Evolutionary conservation across 2,329 filamentous ascomycete species (phyloP).

Genomic region (Dendryphion nanum): DNA sequence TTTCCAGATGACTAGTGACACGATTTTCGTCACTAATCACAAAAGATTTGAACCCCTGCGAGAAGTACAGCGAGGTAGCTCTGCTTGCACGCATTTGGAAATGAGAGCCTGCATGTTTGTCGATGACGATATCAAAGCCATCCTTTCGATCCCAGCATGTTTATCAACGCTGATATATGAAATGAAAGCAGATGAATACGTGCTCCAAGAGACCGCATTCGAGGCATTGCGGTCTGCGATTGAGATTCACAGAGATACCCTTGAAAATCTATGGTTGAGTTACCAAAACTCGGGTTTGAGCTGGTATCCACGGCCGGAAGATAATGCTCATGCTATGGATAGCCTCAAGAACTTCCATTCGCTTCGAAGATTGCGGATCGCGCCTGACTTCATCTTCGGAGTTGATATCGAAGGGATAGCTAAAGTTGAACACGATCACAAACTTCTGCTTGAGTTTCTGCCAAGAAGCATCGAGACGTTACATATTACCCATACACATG

Average conservation of each 20-base stretch:
- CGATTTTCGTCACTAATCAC: too few relatives aligned
- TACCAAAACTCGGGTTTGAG: not conserved
- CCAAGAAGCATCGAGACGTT: not conserved
- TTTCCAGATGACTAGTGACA: not conserved
- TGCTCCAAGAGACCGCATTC: not conserved
- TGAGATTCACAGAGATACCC: slow-evolving; percentile 1
- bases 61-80: not conserved
- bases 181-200: not conserved
- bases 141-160: not conserved
- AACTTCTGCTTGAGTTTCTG: slow-evolving; percentile 1
- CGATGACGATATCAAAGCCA: not conserved
- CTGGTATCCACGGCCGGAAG: not conserved
- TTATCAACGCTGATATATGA: slow-evolving; percentile 1
- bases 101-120: slow-evolving; percentile 1
- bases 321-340: not conserved
- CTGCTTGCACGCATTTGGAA: not conserved
- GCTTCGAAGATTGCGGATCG: slow-evolving; percentile 1
- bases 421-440: not conserved
- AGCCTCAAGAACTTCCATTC: slow-evolving; percentile 1
- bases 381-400: slow-evolving; percentile 3
- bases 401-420: too few relatives aligned
- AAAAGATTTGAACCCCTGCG: not conserved
- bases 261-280: slow-evolving; percentile 3
- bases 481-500: slow-evolving; percentile 1
- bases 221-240: not conserved